Base-by-base conservation (phyloP, 768 basidiomycete genomes). In the Clavaria fumosa region DNA sequence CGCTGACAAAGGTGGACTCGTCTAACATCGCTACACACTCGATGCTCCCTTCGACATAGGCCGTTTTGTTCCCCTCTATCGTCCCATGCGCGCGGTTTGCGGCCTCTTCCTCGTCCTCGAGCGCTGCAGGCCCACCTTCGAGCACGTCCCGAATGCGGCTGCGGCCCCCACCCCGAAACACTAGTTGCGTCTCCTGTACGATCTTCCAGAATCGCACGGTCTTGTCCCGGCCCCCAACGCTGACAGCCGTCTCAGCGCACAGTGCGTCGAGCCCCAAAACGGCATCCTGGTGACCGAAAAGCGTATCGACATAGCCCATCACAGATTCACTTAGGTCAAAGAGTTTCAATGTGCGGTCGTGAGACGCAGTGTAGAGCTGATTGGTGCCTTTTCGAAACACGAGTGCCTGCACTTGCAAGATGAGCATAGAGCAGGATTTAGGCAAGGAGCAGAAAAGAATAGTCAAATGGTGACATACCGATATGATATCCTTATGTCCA, bases 161-260 rank as follows among this genome's bases (percentile, higher is more conserved):
- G 47, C 73, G 69, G 4, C 82, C 89, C n/a, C 95, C 95, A 18
- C 93, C 95, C 24, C 95, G 72, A 51, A 97, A 96, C 5, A 99
- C 90, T 18, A 99, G 66, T 52, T 97, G 93, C 9, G 72, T 85
- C 57, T 96, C 90, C 37, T 99, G 93, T 24, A 76, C 74, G 36
- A 97, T 81, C 60, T 96, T 96, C 93, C 93, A 99, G 59, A 74
- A 97, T 23, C 95, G 69, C 42, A 78, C 71, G 0, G 90, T 95
- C 53, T 86, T 80, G 62, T 99, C 95, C 23, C 89, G 66, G 1
- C 76, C 84, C 14, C 93, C 95, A 4, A 80, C 81, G 23, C 79
- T 90, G 14, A 96, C 73, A 11, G 81, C 83, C 1, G 76, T 75
- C 47, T 96, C 89, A 5, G 73, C 73, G 23, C 82, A 75, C 11